Base-by-base conservation (phyloP, 306 rosid genomes). In the Lotus japonicus region DNA sequence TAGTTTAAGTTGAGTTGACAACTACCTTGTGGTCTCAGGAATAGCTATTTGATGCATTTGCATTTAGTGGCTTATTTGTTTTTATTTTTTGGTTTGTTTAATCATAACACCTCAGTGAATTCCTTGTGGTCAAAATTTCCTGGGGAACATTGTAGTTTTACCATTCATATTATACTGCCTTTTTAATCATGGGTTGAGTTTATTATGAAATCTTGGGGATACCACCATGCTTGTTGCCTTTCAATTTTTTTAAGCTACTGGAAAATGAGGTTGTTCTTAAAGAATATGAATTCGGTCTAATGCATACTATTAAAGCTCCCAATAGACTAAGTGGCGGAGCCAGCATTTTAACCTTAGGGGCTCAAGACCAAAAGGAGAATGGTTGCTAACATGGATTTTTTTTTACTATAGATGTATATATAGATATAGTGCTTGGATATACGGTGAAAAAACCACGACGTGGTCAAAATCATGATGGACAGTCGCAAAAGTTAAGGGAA, bases 11-110 rank as follows among this genome's bases (percentile, higher is more conserved):
- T 54, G 71, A 66, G 41, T 48, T 68, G 69, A 53, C 11, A 55
- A 63, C 54, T 6, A 12, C 21, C 31, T 43, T 31, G 6, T 31
- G 36, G 7, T 31, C 36, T 31, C 7, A 5, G 36, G 36, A 31
- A 31, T 31, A 62, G 72, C 67, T 38, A 56, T 73, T 56, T 77
- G 42, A 66, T 78, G 81, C 81, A 56, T 78, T 61, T 49, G 66
- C 54, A 53, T 74, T 41, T 44, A 58, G 61, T 42, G 69, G 72
- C 46, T 26, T 72, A 64, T 46, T 69, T 57, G 15, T 58, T 69
- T 58, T 69, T 77, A 70, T 44, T 13, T 23, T 60, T 23, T 48
- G 52, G 62, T 38, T 63, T 15, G 41, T 71, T 10, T 28, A 16
- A 45, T 57, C 63, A 33, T 28, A 7, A 36, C 63, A 5, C 9